phyloP scores from a whole-genome alignment of 2,329 filamentous ascomycete species.

The Fusarium lyarnte region DNA sequence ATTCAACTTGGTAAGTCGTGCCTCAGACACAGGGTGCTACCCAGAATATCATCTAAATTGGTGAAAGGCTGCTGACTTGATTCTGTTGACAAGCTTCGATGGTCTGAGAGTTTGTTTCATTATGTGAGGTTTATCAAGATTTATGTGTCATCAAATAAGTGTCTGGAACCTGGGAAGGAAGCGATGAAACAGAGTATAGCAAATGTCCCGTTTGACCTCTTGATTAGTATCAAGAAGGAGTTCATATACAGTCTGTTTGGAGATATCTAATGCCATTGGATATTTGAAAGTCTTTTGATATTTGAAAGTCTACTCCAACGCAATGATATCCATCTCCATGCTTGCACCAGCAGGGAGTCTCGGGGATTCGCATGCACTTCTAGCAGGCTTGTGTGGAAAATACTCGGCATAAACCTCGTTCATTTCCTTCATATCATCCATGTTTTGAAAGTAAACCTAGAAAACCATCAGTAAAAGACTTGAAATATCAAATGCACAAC shows the following conservation, averaged over 20 bases:
- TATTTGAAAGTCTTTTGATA: no score
- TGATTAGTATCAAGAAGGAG: not conserved
- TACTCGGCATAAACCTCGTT: constrained; percentile 28
- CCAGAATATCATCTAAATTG: no score
- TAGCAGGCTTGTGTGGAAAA: constrained; percentile 31
- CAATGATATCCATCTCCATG: constrained; percentile 31
- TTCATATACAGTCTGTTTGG: not conserved
- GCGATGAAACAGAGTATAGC: not conserved
- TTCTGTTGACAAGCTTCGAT: not conserved
- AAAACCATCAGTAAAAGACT: not conserved
- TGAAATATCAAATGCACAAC: not conserved
- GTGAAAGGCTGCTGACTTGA: not conserved
- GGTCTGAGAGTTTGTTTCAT: not conserved
- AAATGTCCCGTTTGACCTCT: not conserved
- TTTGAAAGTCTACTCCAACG: not conserved
- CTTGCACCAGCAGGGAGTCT: constrained; percentile 22
- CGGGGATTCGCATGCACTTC: constrained; percentile 11
- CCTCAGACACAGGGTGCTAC: no score
- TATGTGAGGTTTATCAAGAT: not conserved
- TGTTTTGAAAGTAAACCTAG: constrained; percentile 19
- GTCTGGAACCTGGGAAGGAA: not conserved
- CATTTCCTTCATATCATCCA: constrained; percentile 27
- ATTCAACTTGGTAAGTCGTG: not conserved
- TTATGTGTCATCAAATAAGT: no score
- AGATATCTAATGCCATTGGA: no score